Percentiles rank a stretch among this genome's conserved stretches.
Conservation (phyloP, 2,329 filamentous ascomycete genomes). For the Achaetomium macrosporum region DNA sequence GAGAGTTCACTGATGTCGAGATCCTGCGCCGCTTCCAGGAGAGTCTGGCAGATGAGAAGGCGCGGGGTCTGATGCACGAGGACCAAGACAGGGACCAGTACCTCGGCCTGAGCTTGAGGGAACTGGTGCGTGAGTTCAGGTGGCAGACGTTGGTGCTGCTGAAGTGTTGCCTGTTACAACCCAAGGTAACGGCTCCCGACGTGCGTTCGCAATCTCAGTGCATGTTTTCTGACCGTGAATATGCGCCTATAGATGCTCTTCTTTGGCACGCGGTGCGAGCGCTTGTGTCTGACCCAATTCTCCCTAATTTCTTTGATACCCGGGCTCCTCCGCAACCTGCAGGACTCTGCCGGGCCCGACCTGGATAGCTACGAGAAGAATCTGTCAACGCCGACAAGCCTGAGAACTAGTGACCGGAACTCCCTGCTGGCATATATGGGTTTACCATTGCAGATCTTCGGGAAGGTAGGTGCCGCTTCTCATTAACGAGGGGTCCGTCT, state of each 20-base stretch:
- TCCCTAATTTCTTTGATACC: conserved; percentile 93
- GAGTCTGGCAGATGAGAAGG: conserved; percentile 66
- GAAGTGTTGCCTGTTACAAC: conserved; percentile 89
- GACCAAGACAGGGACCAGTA: conserved; percentile 79
- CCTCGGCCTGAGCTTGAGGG: conserved; percentile 79
- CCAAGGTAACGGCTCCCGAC: conserved; percentile 58
- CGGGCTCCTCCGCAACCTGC: conserved; percentile 81
- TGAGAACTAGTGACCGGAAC: conserved; percentile 85
- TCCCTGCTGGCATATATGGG: conserved; percentile 94
- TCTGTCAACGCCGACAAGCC: conserved; percentile 69
- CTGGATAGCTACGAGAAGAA: conserved; percentile 76
- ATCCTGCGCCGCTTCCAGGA: conserved; percentile 89
- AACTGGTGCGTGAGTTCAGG: conserved; percentile 90
- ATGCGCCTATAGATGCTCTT: conserved; percentile 73
- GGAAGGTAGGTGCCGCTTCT: conserved; percentile 55
- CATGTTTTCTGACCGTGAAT: not conserved
- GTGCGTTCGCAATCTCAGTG: too few species aligned
- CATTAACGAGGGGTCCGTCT: not conserved
- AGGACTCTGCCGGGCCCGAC: conserved; percentile 92
- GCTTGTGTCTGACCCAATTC: conserved; percentile 97
- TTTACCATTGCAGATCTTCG: conserved; percentile 88
- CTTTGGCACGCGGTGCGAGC: conserved; percentile 93
- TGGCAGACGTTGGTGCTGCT: conserved; percentile 91
- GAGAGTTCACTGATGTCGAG: conserved; percentile 83
- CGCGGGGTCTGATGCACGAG: conserved; percentile 50